Percentiles rank a stretch among this genome's conserved stretches.
Conservation (phyloP, 139 green algal species). For the Haematococcus sp. region DNA sequence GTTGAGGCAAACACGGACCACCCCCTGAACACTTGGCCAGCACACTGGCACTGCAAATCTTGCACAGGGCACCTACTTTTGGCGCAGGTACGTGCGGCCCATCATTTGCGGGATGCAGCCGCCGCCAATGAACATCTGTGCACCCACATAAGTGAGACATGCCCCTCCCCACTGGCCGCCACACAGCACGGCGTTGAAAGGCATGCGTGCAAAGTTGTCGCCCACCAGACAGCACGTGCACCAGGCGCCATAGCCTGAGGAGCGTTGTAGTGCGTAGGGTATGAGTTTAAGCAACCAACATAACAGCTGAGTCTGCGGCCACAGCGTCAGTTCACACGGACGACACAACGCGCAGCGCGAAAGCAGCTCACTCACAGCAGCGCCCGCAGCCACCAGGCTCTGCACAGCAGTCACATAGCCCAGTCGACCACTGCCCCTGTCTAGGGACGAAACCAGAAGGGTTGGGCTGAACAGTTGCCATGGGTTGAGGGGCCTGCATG, state of each 20-base stretch:
- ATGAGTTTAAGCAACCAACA: too few species aligned
- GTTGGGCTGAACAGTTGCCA: background rate
- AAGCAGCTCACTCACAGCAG: slow-evolving; percentile 6
- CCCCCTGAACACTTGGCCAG: too few species aligned
- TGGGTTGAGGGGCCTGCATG: too few species aligned
- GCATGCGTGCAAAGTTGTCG: too few species aligned
- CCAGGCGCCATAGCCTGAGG: too few species aligned
- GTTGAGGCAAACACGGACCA: too few species aligned
- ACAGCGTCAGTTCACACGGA: too few species aligned
- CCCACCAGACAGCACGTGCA: too few species aligned
- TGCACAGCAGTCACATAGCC: slow-evolving; percentile 1
- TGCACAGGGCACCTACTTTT: slow-evolving; percentile 9
- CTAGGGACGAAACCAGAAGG: background rate
- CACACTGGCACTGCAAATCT: too few species aligned
- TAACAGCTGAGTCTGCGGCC: too few species aligned
- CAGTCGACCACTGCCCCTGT: background rate
- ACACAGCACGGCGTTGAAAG: background rate
- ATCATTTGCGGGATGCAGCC: slow-evolving; percentile 6
- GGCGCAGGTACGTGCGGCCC: slow-evolving; percentile 1
- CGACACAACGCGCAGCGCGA: too few species aligned
- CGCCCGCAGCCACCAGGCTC: slow-evolving; percentile 4
- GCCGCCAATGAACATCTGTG: background rate
- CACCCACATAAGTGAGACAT: background rate
- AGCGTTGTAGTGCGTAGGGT: too few species aligned
- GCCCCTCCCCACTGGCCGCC: background rate